Percentiles rank a stretch among this genome's conserved stretches.
Conservation (phyloP, 2,329 filamentous ascomycete genomes). For the Hirsutella thompsonii region DNA sequence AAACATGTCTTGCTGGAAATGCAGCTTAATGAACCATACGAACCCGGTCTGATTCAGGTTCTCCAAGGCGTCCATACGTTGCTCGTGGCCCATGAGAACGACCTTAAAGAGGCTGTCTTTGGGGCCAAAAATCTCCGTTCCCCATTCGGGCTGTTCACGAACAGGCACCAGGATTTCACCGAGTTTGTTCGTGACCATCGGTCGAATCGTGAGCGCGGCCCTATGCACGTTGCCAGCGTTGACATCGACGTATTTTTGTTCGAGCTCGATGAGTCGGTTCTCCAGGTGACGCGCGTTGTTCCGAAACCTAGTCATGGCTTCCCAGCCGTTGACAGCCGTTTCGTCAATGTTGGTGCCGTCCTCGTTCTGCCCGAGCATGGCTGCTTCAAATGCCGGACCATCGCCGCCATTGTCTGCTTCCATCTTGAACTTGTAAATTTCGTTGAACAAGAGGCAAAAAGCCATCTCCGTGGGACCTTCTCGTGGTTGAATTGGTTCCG, state of each 20-base stretch:
- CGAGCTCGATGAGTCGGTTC: slow-evolving; percentile 27
- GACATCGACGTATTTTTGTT: slow-evolving; percentile 36
- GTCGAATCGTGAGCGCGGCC: slow-evolving; percentile 33
- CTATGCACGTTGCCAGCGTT: slow-evolving; percentile 38
- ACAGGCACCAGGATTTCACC: slow-evolving; percentile 32
- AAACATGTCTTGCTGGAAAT: slow-evolving; percentile 45
- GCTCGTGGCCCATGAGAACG: slow-evolving; percentile 33
- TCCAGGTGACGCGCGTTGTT: slow-evolving; percentile 28
- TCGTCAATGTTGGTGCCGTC: slow-evolving; percentile 11
- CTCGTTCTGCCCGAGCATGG: slow-evolving; percentile 31
- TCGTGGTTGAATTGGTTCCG: slow-evolving; percentile 34
- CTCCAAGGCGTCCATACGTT: slow-evolving; percentile 30
- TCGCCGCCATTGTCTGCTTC: slow-evolving; percentile 27
- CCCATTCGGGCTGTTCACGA: slow-evolving; percentile 33
- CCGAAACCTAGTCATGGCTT: slow-evolving; percentile 26
- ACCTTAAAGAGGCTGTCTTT: slow-evolving; percentile 45
- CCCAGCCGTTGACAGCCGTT: slow-evolving; percentile 3
- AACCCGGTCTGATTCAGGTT: slow-evolving; percentile 32
- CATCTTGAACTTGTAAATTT: slow-evolving; percentile 35
- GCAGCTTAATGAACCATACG: slow-evolving; percentile 39
- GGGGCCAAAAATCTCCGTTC: slow-evolving; percentile 32
- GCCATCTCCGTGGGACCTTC: slow-evolving; percentile 51
- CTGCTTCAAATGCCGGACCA: slow-evolving; percentile 33
- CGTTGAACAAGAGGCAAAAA: slow-evolving; percentile 37
- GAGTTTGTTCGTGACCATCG: slow-evolving; percentile 36